Percentiles rank a stretch among this genome's conserved stretches.
Conservation (phyloP, 345 rosid species). For the Hibiscus tridactylites region DNA sequence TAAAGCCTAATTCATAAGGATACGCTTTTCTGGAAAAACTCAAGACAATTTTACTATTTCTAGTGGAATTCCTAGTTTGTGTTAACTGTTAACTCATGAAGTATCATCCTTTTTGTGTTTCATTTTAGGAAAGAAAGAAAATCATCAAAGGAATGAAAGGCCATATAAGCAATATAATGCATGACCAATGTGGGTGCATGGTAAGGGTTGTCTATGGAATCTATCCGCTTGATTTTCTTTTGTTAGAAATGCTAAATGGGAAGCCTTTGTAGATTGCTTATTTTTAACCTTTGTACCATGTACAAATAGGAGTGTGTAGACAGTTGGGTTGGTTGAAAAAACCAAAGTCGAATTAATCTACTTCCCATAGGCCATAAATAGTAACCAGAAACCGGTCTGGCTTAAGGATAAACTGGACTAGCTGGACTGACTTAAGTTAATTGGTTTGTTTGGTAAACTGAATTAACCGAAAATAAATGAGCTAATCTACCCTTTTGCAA, state of each 20-base stretch:
- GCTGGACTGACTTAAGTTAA: background rate
- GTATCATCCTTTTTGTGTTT: conserved; percentile 3
- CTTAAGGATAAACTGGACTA: background rate
- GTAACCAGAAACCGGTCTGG: background rate
- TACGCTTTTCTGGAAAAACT: background rate
- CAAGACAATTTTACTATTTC: background rate
- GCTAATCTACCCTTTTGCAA: background rate
- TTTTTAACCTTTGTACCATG: background rate
- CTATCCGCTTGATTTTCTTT: background rate
- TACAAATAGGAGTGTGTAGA: background rate
- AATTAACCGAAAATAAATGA: background rate
- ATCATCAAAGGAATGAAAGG: conserved; percentile 82
- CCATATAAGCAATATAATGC: conserved; percentile 52
- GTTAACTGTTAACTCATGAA: background rate
- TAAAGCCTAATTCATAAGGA: background rate
- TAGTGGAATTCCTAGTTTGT: background rate
- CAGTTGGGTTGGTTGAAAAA: background rate
- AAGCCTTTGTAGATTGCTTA: background rate
- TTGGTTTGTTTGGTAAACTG: background rate
- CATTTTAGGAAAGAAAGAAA: conserved; percentile 79
- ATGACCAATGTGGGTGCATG: conserved; percentile 70
- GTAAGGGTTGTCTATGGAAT: conserved; percentile 34
- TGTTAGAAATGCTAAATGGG: background rate
- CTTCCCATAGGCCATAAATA: background rate
- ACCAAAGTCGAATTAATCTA: background rate